Evolutionary conservation across 306 rosid species (phyloP).

Genomic region (Castanopsis chinensis): DNA sequence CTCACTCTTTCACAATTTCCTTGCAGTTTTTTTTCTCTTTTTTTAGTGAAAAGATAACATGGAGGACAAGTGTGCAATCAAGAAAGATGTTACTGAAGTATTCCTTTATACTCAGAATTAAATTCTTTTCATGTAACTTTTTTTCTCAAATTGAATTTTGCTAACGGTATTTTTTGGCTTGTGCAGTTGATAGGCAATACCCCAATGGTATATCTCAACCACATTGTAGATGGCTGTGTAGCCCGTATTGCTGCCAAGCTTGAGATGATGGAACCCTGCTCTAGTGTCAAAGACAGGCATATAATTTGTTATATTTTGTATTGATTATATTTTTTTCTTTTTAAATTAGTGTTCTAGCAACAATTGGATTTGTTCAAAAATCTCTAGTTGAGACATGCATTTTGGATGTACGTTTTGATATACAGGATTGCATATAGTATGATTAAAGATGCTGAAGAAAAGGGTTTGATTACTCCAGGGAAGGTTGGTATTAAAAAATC

Average conservation of each 20-base stretch:
- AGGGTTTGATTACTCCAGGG: slow-evolving; percentile 77
- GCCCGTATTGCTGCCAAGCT: too few species aligned
- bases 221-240: too few species aligned
- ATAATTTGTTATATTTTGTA: neutral
- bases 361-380: neutral
- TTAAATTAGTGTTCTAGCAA: slow-evolving; percentile 7
- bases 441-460: slow-evolving; percentile 88
- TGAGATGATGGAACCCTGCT: slow-evolving; percentile 52
- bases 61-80: slow-evolving; percentile 26
- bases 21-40: slow-evolving; percentile 6
- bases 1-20: neutral
- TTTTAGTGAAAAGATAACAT: slow-evolving; percentile 25
- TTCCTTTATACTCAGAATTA: neutral
- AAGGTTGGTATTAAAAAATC: slow-evolving; percentile 44
- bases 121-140: neutral
- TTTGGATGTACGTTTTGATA: neutral
- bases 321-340: neutral
- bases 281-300: slow-evolving; percentile 79
- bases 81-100: slow-evolving; percentile 81
- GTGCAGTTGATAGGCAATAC: too few species aligned
- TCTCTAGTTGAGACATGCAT: neutral
- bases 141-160: slow-evolving; percentile 29
- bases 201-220: too few species aligned
- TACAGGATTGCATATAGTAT: slow-evolving; percentile 75
- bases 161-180: slow-evolving; percentile 46